Evolutionary conservation across 73 alveolate genomes (phyloP), one percentile per base, ranked within the genome.

Genomic region (Paramecium sonneborni): DNA sequence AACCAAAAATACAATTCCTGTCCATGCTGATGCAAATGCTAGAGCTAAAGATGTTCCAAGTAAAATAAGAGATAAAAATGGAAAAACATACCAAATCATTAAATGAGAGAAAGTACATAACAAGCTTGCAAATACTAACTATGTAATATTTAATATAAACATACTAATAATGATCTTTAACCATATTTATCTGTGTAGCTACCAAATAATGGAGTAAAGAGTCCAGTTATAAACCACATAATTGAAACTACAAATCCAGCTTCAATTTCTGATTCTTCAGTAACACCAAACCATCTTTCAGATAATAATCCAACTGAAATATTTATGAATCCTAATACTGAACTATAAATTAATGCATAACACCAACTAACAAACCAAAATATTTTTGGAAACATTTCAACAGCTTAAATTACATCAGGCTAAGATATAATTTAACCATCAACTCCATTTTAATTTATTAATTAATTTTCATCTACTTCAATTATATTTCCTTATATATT

Each of bases 11-110:
- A 79, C 74, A 11, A 79, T 79, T 24, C 76, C 69, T 18, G 90
- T 79, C 90, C 90, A 79, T 20, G 90, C 76, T n/a, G 76, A 32
- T 8, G 90, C 69, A 43, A 79, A 79, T 79, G 90, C 90, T 21
- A 79, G 5, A 38, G 76, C 90, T 41, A 79, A 44, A n/a, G 76
- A 39, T 12, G 90, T 79, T 24, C 90, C 90, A 38, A 79, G 72
- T 9, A 39, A 79, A 5, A 79, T 79, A 2, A 79, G 26, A 28
- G 90, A 79, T 30, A 79, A 41, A 24, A 79, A 79, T 79, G 90
- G 90, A n/a, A 30, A 44, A 3, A 79, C 55, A 79, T 79, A 79
- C 90, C 90, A 79, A 14, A 79, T 79, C 74, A 46, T 43, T 7
- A 79, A 38, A 12, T 79, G 90, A 43, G 90, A 39, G 18, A 44